Evolutionary conservation across 2,329 filamentous ascomycete genomes (phyloP).

Genomic region (Aureobasidium leucospermi): DNA sequence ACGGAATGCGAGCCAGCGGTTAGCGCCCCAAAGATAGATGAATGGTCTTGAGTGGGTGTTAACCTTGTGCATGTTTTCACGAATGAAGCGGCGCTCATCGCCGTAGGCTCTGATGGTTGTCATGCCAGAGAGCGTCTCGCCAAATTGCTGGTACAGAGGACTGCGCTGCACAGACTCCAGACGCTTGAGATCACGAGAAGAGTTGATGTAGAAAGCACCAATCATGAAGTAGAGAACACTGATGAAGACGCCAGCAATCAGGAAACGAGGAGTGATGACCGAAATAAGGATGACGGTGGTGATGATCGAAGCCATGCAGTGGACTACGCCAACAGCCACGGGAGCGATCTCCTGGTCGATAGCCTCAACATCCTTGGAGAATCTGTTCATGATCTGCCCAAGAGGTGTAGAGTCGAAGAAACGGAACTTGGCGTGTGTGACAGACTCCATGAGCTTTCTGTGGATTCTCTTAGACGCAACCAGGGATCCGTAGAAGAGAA

Average conservation of each 20-base stretch:
- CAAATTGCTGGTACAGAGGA: slow-evolving; percentile 95
- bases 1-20: slow-evolving; percentile 91
- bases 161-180: slow-evolving; percentile 91
- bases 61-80: slow-evolving; percentile 80
- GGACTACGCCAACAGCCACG: slow-evolving; percentile 69
- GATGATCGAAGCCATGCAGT: slow-evolving; percentile 61
- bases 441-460: slow-evolving; percentile 63
- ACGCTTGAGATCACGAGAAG: slow-evolving; percentile 91
- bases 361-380: slow-evolving; percentile 94
- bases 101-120: slow-evolving; percentile 96
- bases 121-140: slow-evolving; percentile 88
- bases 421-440: slow-evolving; percentile 87
- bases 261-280: slow-evolving; percentile 79
- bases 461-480: slow-evolving; percentile 83
- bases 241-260: slow-evolving; percentile 82
- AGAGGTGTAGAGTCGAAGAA: slow-evolving; percentile 97
- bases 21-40: slow-evolving; percentile 93
- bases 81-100: slow-evolving; percentile 85
- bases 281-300: slow-evolving; percentile 86
- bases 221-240: slow-evolving; percentile 73
- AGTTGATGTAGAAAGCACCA: slow-evolving; percentile 79
- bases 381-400: slow-evolving; percentile 95
- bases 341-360: slow-evolving; percentile 94
- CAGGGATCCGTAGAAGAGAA: slow-evolving; percentile 87
- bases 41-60: slow-evolving; percentile 90